phyloP scores from a whole-genome alignment of 352 stramenopile species.

The Phytophthora parvispora region DNA sequence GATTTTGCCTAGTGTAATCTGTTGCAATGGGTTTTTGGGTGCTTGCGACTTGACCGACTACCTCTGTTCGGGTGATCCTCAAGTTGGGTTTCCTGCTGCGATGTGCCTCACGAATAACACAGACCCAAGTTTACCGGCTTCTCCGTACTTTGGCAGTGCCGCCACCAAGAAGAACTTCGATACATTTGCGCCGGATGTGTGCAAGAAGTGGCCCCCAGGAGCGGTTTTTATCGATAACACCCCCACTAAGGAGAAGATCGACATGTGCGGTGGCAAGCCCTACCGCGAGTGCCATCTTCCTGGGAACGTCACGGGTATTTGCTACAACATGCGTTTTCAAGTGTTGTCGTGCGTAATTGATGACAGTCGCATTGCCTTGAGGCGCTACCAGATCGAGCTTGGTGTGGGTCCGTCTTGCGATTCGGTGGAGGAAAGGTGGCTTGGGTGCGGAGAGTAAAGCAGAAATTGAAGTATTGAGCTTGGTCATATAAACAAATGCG shows the following conservation, averaged over 20 bases:
- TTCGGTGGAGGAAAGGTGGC: conserved; percentile 38
- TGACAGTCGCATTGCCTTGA: conserved; percentile 20
- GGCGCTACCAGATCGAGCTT: conserved; percentile 28
- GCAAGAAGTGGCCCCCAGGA: neutral
- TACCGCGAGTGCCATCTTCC: conserved; percentile 34
- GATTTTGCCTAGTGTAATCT: conserved; percentile 3
- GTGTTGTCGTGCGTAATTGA: conserved; percentile 33
- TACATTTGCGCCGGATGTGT: conserved; percentile 1
- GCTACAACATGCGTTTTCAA: conserved; percentile 30
- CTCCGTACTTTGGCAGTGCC: conserved; percentile 7
- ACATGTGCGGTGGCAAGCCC: conserved; percentile 27
- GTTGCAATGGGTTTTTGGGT: conserved; percentile 24
- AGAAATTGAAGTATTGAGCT: neutral
- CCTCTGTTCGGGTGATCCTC: conserved; percentile 1
- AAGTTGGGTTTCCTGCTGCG: neutral
- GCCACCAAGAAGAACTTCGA: conserved; percentile 1
- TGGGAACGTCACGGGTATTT: conserved; percentile 20
- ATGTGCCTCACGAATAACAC: conserved; percentile 8
- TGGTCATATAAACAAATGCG: neutral
- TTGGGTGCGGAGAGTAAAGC: conserved; percentile 24
- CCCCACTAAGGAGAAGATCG: conserved; percentile 14
- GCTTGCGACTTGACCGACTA: conserved; percentile 11
- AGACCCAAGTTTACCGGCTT: neutral
- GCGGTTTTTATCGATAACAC: conserved; percentile 14
- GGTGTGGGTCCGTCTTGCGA: conserved; percentile 31